A percentile compares a stretch with the other conserved stretches of the same genome.
Conservation (phyloP, 2,329 filamentous ascomycete genomes). For the Pezicula carpinea region DNA sequence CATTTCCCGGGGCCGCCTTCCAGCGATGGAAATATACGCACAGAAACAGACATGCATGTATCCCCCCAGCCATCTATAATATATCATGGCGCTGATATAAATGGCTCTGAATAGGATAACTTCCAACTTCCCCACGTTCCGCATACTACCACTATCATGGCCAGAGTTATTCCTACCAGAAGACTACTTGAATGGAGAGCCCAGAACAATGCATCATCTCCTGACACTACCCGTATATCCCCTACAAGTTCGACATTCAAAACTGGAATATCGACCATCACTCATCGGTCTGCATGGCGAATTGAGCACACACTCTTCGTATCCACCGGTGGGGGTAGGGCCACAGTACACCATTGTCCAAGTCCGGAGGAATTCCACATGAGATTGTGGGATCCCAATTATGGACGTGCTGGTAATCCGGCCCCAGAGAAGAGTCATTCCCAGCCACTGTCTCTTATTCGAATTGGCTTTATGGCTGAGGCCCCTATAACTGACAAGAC, state of each 20-base stretch:
- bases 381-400: slow-evolving; percentile 8
- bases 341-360: slow-evolving; percentile 6
- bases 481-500: background rate
- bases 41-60: slow-evolving; percentile 37
- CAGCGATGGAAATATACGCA: slow-evolving; percentile 43
- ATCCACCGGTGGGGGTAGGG: slow-evolving; percentile 6
- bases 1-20: slow-evolving; percentile 41
- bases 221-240: background rate
- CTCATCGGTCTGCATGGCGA: slow-evolving; percentile 5
- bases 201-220: slow-evolving; percentile 6
- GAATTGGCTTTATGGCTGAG: background rate
- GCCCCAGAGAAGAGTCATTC: background rate
- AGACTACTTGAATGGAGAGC: slow-evolving; percentile 33
- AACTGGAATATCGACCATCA: slow-evolving; percentile 1
- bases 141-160: slow-evolving; percentile 41
- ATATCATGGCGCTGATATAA: background rate
- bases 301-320: slow-evolving; percentile 14
- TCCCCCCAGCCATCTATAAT: background rate
- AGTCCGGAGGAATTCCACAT: slow-evolving; percentile 9
- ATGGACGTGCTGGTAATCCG: slow-evolving; percentile 7
- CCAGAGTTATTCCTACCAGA: slow-evolving; percentile 36
- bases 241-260: background rate
- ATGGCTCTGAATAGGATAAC: slow-evolving; percentile 20
- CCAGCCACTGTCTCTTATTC: background rate
- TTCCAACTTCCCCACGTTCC: slow-evolving; percentile 42